A percentile compares a stretch with the other conserved stretches of the same genome.
phyloP scores from a whole-genome alignment of 176 grass and related monocot species.

The Saccharum officinarum region DNA sequence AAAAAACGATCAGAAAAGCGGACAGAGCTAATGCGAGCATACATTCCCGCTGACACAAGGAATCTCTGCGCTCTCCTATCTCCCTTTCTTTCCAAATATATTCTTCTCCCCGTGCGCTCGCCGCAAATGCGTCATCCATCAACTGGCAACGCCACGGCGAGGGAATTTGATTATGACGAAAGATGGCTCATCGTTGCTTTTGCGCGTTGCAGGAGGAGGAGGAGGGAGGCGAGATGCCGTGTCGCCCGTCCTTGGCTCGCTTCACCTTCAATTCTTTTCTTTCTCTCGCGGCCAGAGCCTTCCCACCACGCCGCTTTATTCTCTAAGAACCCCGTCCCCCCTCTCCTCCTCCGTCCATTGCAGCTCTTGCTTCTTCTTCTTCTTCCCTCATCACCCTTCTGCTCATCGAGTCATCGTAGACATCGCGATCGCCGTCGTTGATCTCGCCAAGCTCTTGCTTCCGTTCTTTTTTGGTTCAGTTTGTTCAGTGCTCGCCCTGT shows the following conservation, averaged over 20 bases:
- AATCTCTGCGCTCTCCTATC: conserved; percentile 43
- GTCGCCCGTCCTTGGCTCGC: conserved; percentile 40
- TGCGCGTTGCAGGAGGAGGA: conserved; percentile 16
- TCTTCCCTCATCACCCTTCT: not conserved
- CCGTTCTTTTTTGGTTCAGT: conserved; percentile 5
- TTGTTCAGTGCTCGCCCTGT: not conserved
- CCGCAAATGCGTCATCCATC: conserved; percentile 44
- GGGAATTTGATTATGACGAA: conserved; percentile 16
- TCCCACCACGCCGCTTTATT: conserved; percentile 44
- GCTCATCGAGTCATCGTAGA: not conserved
- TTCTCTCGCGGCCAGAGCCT: conserved; percentile 55
- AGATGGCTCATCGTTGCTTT: conserved; percentile 43
- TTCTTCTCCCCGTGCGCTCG: conserved; percentile 34
- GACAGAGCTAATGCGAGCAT: conserved; percentile 23
- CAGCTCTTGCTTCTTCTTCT: conserved; percentile 9
- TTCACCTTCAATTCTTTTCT: conserved; percentile 66
- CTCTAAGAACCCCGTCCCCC: conserved; percentile 38
- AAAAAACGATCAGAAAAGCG: not conserved
- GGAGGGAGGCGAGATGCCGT: conserved; percentile 45
- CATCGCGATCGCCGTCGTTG: conserved; percentile 39
- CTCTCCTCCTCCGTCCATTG: conserved; percentile 36
- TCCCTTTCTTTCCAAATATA: conserved; percentile 32
- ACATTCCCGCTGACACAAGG: conserved; percentile 64
- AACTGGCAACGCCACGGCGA: not conserved
- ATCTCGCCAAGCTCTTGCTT: conserved; percentile 7